Conservation (phyloP, 352 stramenopile species). For the Pythium coloratum region DNA sequence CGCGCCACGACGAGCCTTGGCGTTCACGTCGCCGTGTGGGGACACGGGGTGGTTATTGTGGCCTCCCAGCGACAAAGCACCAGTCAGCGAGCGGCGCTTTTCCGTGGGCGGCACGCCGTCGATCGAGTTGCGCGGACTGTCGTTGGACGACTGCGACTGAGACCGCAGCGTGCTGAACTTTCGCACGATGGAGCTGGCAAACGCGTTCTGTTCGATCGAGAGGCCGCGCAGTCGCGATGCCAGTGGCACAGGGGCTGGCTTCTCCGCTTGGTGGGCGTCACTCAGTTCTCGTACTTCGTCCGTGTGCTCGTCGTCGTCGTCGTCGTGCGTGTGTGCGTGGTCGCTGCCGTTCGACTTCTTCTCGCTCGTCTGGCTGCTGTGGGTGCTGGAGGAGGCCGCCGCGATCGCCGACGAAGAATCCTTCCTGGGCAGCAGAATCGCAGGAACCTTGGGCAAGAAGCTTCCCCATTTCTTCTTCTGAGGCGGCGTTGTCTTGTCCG, state of each 20-base stretch:
- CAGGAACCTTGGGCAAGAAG: constrained; percentile 62
- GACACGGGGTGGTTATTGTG: constrained; percentile 19
- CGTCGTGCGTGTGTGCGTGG: constrained; percentile 3
- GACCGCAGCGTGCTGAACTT: constrained; percentile 26
- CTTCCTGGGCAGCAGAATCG: constrained; percentile 32
- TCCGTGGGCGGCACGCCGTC: constrained; percentile 31
- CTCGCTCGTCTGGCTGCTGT: constrained; percentile 1
- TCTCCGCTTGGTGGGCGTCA: constrained; percentile 31
- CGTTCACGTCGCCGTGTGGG: constrained; percentile 34
- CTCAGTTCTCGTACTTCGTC: constrained; percentile 48
- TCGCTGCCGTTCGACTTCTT: constrained; percentile 5
- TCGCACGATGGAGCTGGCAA: constrained; percentile 28
- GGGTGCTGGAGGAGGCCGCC: constrained; percentile 24
- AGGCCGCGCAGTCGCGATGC: constrained; percentile 25
- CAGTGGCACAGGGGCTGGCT: not conserved
- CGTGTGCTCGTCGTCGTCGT: constrained; percentile 26
- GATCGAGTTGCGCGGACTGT: constrained; percentile 43
- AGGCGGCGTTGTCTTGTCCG: constrained; percentile 11
- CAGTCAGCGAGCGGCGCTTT: constrained; percentile 20
- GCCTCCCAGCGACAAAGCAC: constrained; percentile 27
- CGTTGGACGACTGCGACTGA: constrained; percentile 15
- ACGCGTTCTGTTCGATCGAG: constrained; percentile 32
- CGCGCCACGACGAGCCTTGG: constrained; percentile 54
- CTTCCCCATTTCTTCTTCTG: constrained; percentile 57
- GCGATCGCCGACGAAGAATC: constrained; percentile 19